Evolutionary conservation across 805 yeast genomes (phyloP).

Genomic region (Yarrowia yakushimensis): DNA sequence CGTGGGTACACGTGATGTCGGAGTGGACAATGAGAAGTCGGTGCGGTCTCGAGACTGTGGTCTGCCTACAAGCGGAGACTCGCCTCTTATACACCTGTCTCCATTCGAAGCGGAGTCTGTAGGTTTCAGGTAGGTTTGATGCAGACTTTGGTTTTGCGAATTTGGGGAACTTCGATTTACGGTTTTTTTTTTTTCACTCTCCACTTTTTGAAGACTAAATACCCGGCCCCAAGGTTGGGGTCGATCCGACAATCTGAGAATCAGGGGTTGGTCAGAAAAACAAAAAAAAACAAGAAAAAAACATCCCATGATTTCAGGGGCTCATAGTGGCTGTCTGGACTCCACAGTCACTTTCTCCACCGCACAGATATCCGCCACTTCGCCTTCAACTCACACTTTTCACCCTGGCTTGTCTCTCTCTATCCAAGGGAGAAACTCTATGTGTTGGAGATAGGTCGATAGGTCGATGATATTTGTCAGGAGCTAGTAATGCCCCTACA

Average conservation of each 20-base stretch:
- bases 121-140: background rate
- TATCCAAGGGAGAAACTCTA: no score
- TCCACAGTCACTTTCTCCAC: no score
- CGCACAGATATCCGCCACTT: no score
- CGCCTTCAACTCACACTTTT: no score
- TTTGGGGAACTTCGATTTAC: background rate
- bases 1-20: background rate
- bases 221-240: background rate
- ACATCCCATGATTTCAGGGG: no score
- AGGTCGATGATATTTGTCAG: no score
- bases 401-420: no score
- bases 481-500: no score
- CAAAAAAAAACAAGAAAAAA: background rate
- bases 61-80: background rate
- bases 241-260: constrained; percentile 4
- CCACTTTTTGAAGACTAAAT: background rate
- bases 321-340: no score
- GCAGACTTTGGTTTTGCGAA: background rate
- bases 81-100: background rate
- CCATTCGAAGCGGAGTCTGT: background rate
- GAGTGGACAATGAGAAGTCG: background rate
- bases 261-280: background rate
- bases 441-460: no score
- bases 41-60: background rate
- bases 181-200: background rate